Conservation (phyloP, 441 rosid species). For the Bocquillonia castaneifolia region DNA sequence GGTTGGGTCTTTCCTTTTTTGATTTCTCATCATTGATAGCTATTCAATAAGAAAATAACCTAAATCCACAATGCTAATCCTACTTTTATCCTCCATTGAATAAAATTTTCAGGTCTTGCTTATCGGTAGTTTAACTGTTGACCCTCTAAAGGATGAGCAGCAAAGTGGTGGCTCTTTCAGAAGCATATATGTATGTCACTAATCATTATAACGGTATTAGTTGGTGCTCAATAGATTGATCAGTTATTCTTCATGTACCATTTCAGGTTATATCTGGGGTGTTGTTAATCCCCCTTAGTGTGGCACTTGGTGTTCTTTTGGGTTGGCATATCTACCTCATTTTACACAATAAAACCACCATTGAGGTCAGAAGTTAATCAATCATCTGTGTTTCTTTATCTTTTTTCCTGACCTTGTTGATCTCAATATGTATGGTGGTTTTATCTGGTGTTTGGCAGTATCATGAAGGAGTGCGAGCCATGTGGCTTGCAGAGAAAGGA, state of each 20-base stretch:
- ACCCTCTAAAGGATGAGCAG: slow-evolving; percentile 55
- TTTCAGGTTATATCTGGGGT: slow-evolving; percentile 68
- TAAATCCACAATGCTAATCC: not conserved
- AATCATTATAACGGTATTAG: slow-evolving; percentile 22
- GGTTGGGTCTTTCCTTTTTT: not conserved
- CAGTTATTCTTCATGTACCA: slow-evolving; percentile 12
- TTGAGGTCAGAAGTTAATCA: slow-evolving; percentile 47
- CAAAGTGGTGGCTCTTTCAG: slow-evolving; percentile 57
- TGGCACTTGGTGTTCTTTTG: slow-evolving; percentile 61
- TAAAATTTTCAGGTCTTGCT: slow-evolving; percentile 62
- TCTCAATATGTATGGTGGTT: not conserved
- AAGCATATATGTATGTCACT: slow-evolving; percentile 55
- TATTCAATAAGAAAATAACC: slow-evolving; percentile 8
- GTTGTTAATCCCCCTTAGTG: slow-evolving; percentile 57
- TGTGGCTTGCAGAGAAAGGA: slow-evolving; percentile 93
- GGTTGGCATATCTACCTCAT: slow-evolving; percentile 89
- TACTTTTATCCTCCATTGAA: not conserved
- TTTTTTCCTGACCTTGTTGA: not conserved
- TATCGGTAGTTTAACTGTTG: slow-evolving; percentile 73
- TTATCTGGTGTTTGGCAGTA: slow-evolving; percentile 43
- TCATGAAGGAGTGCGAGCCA: slow-evolving; percentile 90
- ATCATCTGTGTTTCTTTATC: slow-evolving; percentile 2
- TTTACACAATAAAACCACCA: slow-evolving; percentile 77
- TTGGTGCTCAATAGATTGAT: slow-evolving; percentile 15
- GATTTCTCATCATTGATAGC: slow-evolving; percentile 6